phyloP scores from a whole-genome alignment of 371 early-diverging fungal genomes.

The Apophysomyces trapeziformis region DNA sequence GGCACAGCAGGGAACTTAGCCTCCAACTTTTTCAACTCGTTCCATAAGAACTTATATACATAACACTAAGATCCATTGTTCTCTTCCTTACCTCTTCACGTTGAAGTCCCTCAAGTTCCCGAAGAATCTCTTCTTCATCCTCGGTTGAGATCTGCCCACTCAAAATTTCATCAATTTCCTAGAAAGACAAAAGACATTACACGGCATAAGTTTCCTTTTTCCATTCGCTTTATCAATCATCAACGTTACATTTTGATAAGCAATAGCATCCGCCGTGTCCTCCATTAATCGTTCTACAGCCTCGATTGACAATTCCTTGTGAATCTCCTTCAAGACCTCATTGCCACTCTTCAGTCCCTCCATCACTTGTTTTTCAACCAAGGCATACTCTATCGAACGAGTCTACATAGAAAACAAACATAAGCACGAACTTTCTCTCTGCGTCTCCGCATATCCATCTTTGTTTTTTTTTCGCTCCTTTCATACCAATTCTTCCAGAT shows the following conservation, averaged over 20 bases:
- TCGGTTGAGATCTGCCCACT: slow-evolving; percentile 72
- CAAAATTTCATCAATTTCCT: slow-evolving; percentile 85
- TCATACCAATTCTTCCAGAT: slow-evolving; percentile 84
- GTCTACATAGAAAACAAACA: slow-evolving; percentile 46
- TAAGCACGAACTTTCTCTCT: no score
- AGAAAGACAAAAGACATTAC: slow-evolving; percentile 27
- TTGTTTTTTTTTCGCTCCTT: no score
- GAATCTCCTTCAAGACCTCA: slow-evolving; percentile 83
- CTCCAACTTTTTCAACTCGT: slow-evolving; percentile 27
- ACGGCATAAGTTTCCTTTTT: background rate
- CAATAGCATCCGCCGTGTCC: slow-evolving; percentile 95
- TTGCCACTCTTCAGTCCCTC: slow-evolving; percentile 86
- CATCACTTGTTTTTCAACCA: slow-evolving; percentile 89
- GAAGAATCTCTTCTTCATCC: slow-evolving; percentile 85
- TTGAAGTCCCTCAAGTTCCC: slow-evolving; percentile 74
- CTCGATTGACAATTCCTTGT: slow-evolving; percentile 92
- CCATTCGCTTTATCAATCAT: background rate
- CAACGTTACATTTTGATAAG: slow-evolving; percentile 81
- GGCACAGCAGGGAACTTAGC: slow-evolving; percentile 45
- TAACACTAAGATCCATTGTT: background rate
- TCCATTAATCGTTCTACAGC: slow-evolving; percentile 92
- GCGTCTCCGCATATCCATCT: no score
- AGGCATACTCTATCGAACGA: slow-evolving; percentile 87
- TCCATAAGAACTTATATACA: background rate
- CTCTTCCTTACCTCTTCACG: slow-evolving; percentile 41